Conservation (phyloP, 306 rosid species). For the Fragaria ananassa region DNA sequence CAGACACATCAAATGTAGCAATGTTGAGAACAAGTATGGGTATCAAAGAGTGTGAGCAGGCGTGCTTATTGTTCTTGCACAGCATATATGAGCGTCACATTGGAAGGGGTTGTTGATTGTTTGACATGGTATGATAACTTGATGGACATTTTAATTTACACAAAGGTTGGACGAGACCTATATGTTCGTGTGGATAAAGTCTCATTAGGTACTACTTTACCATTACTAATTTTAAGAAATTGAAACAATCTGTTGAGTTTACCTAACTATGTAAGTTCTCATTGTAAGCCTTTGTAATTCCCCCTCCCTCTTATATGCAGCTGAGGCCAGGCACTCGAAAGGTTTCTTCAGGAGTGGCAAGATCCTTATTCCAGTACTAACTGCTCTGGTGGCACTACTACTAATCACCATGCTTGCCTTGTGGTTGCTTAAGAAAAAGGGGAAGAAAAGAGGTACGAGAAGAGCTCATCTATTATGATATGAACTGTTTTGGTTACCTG, state of each 20-base stretch:
- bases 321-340: not conserved
- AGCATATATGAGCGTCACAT: constrained; percentile 34
- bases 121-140: constrained; percentile 43
- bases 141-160: constrained; percentile 34
- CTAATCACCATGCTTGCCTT: not conserved
- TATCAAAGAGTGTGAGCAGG: constrained; percentile 29
- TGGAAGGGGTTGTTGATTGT: constrained; percentile 34
- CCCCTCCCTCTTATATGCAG: not conserved
- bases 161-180: constrained; percentile 35
- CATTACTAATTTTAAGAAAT: not conserved
- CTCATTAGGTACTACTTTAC: constrained; percentile 12
- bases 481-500: not conserved
- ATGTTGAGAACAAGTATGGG: constrained; percentile 16
- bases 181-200: constrained; percentile 39
- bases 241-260: not conserved
- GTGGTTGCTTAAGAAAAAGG: constrained; percentile 4
- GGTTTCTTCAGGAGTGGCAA: not conserved
- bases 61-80: constrained; percentile 51
- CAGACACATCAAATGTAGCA: constrained; percentile 40
- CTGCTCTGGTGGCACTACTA: not conserved
- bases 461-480: not conserved
- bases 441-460: constrained; percentile 10
- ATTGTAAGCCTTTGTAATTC: too few relatives aligned
- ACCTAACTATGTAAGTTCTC: too few relatives aligned
- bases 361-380: not conserved